Conservation (phyloP, 495 filamentous ascomycete genomes). For the Sabuloglossum arenarium region DNA sequence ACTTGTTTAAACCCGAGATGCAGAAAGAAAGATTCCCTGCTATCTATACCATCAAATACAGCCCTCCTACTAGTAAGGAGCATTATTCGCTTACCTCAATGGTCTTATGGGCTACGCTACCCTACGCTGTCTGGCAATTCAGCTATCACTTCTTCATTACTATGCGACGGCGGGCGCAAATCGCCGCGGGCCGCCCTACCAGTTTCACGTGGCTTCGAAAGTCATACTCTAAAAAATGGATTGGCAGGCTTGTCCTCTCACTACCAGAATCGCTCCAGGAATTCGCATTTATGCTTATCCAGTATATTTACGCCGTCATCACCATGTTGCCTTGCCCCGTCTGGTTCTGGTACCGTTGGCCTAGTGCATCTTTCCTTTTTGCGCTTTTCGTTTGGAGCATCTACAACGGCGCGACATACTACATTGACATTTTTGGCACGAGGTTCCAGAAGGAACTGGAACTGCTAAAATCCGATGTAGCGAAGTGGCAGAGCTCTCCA, state of each 20-base stretch:
- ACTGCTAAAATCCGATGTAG: conserved; percentile 69
- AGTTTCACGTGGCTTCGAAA: conserved; percentile 93
- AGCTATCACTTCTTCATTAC: conserved; percentile 86
- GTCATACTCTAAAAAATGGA: conserved; percentile 70
- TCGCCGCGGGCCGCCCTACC: conserved; percentile 85
- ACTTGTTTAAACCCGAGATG: conserved; percentile 43
- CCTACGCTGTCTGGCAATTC: conserved; percentile 84
- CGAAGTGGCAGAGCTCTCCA: conserved; percentile 56
- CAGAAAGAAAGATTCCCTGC: conserved; percentile 65
- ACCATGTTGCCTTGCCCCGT: conserved; percentile 89
- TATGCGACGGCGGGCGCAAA: conserved; percentile 77
- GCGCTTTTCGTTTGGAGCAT: conserved; percentile 75
- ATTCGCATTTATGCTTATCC: conserved; percentile 84
- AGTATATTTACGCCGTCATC: conserved; percentile 71
- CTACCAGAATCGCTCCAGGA: conserved; percentile 64
- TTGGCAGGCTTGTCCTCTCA: conserved; percentile 64
- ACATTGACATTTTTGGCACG: conserved; percentile 93
- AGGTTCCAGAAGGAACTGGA: conserved; percentile 94
- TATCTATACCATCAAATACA: conserved; percentile 60
- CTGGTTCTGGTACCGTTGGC: conserved; percentile 84
- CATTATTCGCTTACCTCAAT: conserved; percentile 69
- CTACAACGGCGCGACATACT: conserved; percentile 89
- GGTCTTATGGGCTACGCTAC: conserved; percentile 83
- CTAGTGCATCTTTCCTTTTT: conserved; percentile 53
- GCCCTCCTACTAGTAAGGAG: conserved; percentile 41